These are phyloP conservation scores for Vigna mungo DNA, from an alignment of 306 rosid genomes.

Conservation along the genomic window DNA sequence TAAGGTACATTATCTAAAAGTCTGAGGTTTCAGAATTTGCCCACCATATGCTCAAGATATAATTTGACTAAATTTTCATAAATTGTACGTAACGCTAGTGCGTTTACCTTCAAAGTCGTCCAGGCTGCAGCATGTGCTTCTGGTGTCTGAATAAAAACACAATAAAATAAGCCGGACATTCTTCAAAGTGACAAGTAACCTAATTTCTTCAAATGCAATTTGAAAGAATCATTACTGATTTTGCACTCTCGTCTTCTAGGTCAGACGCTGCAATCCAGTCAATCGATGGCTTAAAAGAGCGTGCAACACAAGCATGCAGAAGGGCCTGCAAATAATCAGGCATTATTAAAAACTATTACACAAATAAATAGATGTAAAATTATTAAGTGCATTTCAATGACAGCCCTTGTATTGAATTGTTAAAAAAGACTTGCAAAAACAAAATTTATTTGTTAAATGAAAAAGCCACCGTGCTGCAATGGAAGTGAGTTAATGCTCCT, in stretches of 20 bases:
- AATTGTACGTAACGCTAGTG: slow-evolving; percentile 67
- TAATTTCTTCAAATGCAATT: slow-evolving; percentile 41
- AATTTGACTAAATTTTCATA: slow-evolving; percentile 26
- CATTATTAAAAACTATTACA: slow-evolving; percentile 8
- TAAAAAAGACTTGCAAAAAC: slow-evolving; percentile 14
- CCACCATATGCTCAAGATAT: slow-evolving; percentile 29
- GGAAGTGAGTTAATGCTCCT: slow-evolving; percentile 19
- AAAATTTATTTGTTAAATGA: slow-evolving; percentile 14
- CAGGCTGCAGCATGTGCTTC: slow-evolving; percentile 91
- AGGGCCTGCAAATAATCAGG: slow-evolving; percentile 76
- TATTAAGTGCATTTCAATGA: slow-evolving; percentile 23
- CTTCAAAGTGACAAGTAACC: slow-evolving; percentile 27
- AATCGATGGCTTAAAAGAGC: slow-evolving; percentile 85
- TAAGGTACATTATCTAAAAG: slow-evolving; percentile 8
- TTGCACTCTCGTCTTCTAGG: slow-evolving; percentile 91
- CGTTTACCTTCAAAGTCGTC: slow-evolving; percentile 82
- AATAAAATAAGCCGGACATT: slow-evolving; percentile 26
- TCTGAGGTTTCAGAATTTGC: slow-evolving; percentile 12
- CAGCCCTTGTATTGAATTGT: slow-evolving; percentile 9
- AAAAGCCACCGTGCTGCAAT: slow-evolving; percentile 27
- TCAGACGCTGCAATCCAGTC: slow-evolving; percentile 99
- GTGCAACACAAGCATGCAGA: slow-evolving; percentile 91
- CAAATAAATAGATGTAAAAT: slow-evolving; percentile 27
- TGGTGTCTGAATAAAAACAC: slow-evolving; percentile 70
- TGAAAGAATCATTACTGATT: slow-evolving; percentile 59